A percentile compares a stretch with the other conserved stretches of the same genome.
Conservation (phyloP, 2,329 filamentous ascomycete species). For the Purpureocillium lavendulum region DNA sequence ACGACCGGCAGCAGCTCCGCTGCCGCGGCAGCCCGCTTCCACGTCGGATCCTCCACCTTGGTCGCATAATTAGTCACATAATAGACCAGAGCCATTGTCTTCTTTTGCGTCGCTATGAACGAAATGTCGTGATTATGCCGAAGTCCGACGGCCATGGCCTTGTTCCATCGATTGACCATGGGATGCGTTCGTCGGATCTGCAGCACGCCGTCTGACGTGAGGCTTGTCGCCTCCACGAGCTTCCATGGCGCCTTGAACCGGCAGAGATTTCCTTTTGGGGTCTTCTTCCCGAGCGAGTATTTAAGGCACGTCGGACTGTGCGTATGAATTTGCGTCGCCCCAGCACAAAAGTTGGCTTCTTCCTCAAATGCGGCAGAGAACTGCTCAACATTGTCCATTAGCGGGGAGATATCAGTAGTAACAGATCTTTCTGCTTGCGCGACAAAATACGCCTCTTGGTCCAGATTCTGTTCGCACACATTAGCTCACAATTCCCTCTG, state of each 20-base stretch:
- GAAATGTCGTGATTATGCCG: not conserved
- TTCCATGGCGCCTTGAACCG: not conserved
- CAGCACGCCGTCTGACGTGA: not conserved
- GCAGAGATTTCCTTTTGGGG: not conserved
- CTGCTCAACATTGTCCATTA: not conserved
- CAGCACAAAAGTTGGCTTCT: not conserved
- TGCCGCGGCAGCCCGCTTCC: constrained; percentile 1
- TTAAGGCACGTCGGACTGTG: not conserved
- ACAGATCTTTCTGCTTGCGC: not conserved
- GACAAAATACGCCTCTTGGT: not conserved
- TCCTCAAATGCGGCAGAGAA: not conserved
- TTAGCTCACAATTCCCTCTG: too few species aligned
- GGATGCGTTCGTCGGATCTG: too few species aligned
- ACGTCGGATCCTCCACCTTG: constrained; percentile 4
- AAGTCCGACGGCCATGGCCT: not conserved
- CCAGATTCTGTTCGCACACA: not conserved
- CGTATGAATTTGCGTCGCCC: not conserved
- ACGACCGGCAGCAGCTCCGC: not conserved
- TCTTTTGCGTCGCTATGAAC: not conserved
- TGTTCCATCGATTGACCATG: not conserved
- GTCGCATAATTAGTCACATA: constrained; percentile 4
- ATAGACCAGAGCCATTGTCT: constrained; percentile 3
- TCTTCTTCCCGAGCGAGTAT: not conserved
- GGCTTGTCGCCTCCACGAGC: not conserved
- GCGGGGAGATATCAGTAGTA: not conserved